A percentile compares a stretch with the other conserved stretches of the same genome.
Conservation (phyloP, 306 rosid species). For the Medicago truncatula region MtrunA17r5.0-ANR NC_053043.1:49398001-49398500, state of each 20-base stretch:
- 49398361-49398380: slow-evolving; percentile 72
- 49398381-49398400: slow-evolving; percentile 91
- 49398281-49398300: slow-evolving; percentile 80
- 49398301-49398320: slow-evolving; percentile 57
- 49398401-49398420: slow-evolving; percentile 80
- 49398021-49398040: slow-evolving; percentile 47
- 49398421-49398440: slow-evolving; percentile 82
- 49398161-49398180: slow-evolving; percentile 83
- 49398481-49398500: slow-evolving; percentile 68
- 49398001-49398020: slow-evolving; percentile 61
- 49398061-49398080: slow-evolving; percentile 63
- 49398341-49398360: slow-evolving; percentile 62
- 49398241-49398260: slow-evolving; percentile 81
- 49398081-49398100: slow-evolving; percentile 61
- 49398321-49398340: slow-evolving; percentile 60
- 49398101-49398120: slow-evolving; percentile 55
- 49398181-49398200: slow-evolving; percentile 68
- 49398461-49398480: slow-evolving; percentile 80
- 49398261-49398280: slow-evolving; percentile 89
- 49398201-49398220: slow-evolving; percentile 53
- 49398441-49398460: slow-evolving; percentile 81
- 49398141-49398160: slow-evolving; percentile 84
- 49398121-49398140: slow-evolving; percentile 85
- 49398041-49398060: slow-evolving; percentile 61
- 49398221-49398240: slow-evolving; percentile 54